Conservation (phyloP, 495 filamentous ascomycete genomes). For the Tuber melanosporum region DNA sequence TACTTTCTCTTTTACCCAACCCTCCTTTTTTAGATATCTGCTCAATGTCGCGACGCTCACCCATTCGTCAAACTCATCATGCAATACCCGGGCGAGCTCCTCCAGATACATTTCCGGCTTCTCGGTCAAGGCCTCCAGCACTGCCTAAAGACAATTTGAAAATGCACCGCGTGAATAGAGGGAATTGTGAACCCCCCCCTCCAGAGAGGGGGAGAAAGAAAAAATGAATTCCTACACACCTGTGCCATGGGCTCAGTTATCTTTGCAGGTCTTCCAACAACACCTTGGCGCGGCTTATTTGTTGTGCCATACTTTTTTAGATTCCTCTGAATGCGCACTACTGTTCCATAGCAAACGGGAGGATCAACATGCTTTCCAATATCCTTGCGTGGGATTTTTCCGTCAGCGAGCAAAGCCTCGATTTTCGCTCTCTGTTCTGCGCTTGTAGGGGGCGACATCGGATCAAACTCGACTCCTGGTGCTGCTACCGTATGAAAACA, state of each 20-base stretch:
- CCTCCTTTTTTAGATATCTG: constrained; percentile 3
- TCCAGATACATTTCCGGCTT: constrained; percentile 4
- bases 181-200: background rate
- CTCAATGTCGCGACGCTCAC: constrained; percentile 4
- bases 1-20: constrained; percentile 2
- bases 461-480: background rate
- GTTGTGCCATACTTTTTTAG: constrained; percentile 5
- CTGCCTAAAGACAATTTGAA: constrained; percentile 3
- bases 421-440: constrained; percentile 2
- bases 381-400: constrained; percentile 5
- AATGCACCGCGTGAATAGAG: background rate
- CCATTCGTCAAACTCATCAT: constrained; percentile 5
- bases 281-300: background rate
- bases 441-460: constrained; percentile 1
- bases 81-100: constrained; percentile 1
- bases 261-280: background rate
- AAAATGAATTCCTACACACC: background rate
- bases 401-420: background rate
- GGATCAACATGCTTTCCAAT: constrained; percentile 6
- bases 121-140: constrained; percentile 5
- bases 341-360: background rate
- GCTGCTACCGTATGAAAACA: constrained; percentile 2
- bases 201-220: background rate
- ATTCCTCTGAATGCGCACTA: constrained; percentile 1
- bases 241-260: constrained; percentile 1